Evolutionary conservation across 371 early-diverging fungal species (phyloP).

Genomic region (Rhizopus stolonifer): DNA sequence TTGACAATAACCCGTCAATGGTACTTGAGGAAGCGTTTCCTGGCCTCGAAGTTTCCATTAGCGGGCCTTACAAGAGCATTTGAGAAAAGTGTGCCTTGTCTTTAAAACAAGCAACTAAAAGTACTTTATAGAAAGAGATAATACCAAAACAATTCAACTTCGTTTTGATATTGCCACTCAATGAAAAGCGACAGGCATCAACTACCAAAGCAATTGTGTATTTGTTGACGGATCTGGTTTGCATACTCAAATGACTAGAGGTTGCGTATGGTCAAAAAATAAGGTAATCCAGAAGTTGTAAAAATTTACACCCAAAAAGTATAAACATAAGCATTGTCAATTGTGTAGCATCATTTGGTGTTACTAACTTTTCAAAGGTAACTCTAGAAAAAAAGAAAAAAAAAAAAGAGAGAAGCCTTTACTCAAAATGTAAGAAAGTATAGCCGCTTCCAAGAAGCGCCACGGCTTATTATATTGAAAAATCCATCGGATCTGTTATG

Average conservation of each 20-base stretch:
- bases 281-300: too few species aligned
- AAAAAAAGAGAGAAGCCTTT: not conserved
- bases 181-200: constrained; percentile 11
- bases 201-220: constrained; percentile 16
- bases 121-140: constrained; percentile 11
- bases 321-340: too few species aligned
- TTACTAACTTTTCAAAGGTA: too few species aligned
- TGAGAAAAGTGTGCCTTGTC: constrained; percentile 13
- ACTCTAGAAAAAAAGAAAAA: not conserved
- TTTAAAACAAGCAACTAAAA: constrained; percentile 19
- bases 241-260: constrained; percentile 18
- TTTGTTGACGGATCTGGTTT: constrained; percentile 12
- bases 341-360: too few species aligned
- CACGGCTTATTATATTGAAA: too few species aligned
- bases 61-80: constrained; percentile 14
- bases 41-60: constrained; percentile 8
- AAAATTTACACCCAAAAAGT: too few species aligned
- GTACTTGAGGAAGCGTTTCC: constrained; percentile 14
- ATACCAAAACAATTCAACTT: constrained; percentile 7
- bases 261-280: too few species aligned
- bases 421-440: not conserved
- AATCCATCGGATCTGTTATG: too few species aligned
- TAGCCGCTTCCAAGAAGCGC: not conserved
- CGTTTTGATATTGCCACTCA: constrained; percentile 14
- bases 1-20: constrained; percentile 15